A percentile compares a stretch with the other conserved stretches of the same genome.
These are phyloP conservation scores for Solanum chacoense DNA, from an alignment of 305 asterid genomes.

Conservation along the genomic window DNA sequence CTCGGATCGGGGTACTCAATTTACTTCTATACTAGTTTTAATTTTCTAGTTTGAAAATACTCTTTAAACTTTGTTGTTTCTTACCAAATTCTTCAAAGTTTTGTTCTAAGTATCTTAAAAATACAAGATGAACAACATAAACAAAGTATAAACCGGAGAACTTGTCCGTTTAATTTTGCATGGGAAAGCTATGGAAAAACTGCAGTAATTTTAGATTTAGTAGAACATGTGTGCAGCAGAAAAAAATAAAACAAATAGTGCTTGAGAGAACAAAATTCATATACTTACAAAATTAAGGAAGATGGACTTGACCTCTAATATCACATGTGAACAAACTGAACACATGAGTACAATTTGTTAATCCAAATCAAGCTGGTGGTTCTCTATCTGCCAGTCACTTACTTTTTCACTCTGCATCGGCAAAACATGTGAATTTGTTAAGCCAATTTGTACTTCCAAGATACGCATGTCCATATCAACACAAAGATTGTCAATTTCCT, in stretches of 20 bases:
- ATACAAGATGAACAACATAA: too few species aligned
- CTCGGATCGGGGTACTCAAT: too few species aligned
- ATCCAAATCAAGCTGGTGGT: neutral
- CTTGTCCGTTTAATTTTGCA: neutral
- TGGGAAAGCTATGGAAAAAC: neutral
- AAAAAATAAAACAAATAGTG: neutral
- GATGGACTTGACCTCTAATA: neutral
- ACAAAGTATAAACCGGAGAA: neutral
- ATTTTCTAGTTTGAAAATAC: too few species aligned
- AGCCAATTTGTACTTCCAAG: neutral
- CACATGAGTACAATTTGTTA: neutral
- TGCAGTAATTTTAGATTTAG: neutral
- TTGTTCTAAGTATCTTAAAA: too few species aligned
- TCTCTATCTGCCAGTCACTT: neutral
- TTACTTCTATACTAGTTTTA: too few species aligned
- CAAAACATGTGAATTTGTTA: too few species aligned
- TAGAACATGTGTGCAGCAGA: neutral
- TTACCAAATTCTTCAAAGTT: too few species aligned
- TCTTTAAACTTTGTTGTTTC: too few species aligned
- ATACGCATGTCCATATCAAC: neutral
- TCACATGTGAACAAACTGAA: neutral
- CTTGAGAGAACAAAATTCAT: neutral
- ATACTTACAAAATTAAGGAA: neutral
- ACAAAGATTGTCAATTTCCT: too few species aligned
- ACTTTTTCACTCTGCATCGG: too few species aligned